These are phyloP conservation scores for Pleurotus tuoliensis DNA, from an alignment of 768 basidiomycete species.

Conservation along the genomic window DNA sequence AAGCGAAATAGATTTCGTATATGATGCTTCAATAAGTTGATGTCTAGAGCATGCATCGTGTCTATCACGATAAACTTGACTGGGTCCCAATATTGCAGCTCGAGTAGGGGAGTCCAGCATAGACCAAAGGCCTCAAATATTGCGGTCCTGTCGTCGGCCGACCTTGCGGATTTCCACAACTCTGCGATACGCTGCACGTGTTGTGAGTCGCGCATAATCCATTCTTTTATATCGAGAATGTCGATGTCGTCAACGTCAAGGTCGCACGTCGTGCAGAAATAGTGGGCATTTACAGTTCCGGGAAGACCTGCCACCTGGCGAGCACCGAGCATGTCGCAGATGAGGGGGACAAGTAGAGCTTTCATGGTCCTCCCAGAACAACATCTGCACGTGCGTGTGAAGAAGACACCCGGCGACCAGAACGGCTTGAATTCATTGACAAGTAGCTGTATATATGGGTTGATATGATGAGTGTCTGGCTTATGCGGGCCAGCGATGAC, in stretches of 20 bases:
- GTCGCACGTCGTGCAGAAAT: constrained; percentile 21
- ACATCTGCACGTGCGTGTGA: no score
- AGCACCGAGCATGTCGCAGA: constrained; percentile 3
- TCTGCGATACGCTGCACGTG: constrained; percentile 13
- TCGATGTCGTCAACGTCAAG: constrained; percentile 12
- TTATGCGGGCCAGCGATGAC: no score
- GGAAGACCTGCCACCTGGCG: not conserved
- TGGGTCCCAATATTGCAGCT: constrained; percentile 32
- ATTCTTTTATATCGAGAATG: constrained; percentile 12
- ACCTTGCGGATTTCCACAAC: constrained; percentile 15
- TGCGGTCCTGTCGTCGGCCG: not conserved
- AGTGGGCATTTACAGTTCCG: constrained; percentile 4
- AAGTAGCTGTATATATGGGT: no score
- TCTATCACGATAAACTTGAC: constrained; percentile 25
- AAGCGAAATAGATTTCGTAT: no score
- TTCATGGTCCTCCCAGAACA: no score
- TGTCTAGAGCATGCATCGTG: no score
- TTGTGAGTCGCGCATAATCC: constrained; percentile 9
- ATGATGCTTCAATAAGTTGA: no score
- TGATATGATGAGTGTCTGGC: no score
- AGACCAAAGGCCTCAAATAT: constrained; percentile 19
- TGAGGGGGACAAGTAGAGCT: not conserved
- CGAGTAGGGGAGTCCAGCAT: constrained; percentile 24
- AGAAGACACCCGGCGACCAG: no score
- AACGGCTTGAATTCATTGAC: no score